A percentile compares a stretch with the other conserved stretches of the same genome.
Evolutionary conservation across 2,329 filamentous ascomycete genomes (phyloP).

Genomic region (Hirsutella rhossiliensis): DNA sequence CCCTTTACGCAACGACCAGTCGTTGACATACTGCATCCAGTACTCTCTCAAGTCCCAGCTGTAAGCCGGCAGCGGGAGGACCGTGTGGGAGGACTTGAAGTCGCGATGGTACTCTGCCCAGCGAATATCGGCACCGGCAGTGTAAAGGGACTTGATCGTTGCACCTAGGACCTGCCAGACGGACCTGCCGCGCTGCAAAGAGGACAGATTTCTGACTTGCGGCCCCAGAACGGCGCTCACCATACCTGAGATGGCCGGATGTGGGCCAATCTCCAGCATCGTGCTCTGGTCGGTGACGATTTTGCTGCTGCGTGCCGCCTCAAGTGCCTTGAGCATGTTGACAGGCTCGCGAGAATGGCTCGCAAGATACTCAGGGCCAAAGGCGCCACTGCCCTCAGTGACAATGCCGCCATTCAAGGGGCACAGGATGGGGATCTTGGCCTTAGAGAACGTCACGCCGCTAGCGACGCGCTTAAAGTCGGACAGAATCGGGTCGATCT

Average conservation of each 20-base stretch:
- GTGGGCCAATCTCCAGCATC: constrained; percentile 1
- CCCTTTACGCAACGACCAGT: constrained; percentile 52
- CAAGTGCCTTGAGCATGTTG: background rate
- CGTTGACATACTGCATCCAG: constrained; percentile 39
- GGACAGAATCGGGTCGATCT: constrained; percentile 1
- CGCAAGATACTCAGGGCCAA: constrained; percentile 1
- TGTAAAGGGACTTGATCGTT: background rate
- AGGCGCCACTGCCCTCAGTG: background rate
- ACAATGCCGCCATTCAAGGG: background rate
- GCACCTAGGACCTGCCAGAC: background rate
- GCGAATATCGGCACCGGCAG: constrained; percentile 27
- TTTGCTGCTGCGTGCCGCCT: background rate
- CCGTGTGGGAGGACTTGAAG: constrained; percentile 22
- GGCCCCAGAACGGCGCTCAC: background rate
- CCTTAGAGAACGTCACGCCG: background rate
- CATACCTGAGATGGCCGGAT: constrained; percentile 2
- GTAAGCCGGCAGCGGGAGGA: constrained; percentile 55
- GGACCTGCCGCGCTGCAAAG: constrained; percentile 39
- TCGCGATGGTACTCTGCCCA: constrained; percentile 57
- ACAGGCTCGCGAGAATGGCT: background rate
- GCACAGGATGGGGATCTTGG: constrained; percentile 1
- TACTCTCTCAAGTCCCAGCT: constrained; percentile 61
- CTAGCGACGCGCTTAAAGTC: background rate
- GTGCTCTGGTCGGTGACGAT: background rate
- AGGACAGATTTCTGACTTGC: constrained; percentile 18